phyloP scores from a whole-genome alignment of 768 basidiomycete genomes.

The Lactarius quietus region DNA sequence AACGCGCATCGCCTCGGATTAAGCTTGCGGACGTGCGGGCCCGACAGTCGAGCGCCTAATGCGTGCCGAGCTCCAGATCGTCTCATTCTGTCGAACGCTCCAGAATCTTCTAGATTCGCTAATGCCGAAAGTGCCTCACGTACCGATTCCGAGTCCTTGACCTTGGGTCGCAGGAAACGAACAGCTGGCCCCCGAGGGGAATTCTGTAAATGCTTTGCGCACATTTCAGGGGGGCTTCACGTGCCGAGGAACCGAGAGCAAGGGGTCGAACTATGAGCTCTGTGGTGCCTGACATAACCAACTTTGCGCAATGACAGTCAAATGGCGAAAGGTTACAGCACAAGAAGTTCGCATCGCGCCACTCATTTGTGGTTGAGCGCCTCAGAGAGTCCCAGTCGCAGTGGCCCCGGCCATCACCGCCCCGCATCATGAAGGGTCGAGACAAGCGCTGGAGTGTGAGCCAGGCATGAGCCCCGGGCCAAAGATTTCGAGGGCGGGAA shows the following conservation, averaged over 20 bases:
- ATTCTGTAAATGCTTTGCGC: background rate
- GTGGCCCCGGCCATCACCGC: background rate
- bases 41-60: background rate
- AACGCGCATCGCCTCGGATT: background rate
- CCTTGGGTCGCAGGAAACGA: background rate
- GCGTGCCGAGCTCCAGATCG: background rate
- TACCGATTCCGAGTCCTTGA: background rate
- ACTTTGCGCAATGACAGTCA: background rate
- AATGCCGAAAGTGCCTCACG: background rate
- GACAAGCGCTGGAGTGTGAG: too few relatives aligned
- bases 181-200: too few relatives aligned
- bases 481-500: too few relatives aligned
- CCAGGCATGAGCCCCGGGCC: too few relatives aligned
- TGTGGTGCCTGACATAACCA: background rate
- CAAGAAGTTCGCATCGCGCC: background rate
- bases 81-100: background rate
- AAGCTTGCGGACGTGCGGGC: background rate
- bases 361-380: background rate
- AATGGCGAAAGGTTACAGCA: background rate
- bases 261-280: background rate
- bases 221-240: background rate
- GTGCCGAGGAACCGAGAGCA: background rate
- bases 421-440: too few relatives aligned
- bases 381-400: too few relatives aligned
- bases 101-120: slow-evolving; percentile 2